Conservation (phyloP, 1,284 basidiomycete genomes). For the Cryptococcus neoformans region DNA sequence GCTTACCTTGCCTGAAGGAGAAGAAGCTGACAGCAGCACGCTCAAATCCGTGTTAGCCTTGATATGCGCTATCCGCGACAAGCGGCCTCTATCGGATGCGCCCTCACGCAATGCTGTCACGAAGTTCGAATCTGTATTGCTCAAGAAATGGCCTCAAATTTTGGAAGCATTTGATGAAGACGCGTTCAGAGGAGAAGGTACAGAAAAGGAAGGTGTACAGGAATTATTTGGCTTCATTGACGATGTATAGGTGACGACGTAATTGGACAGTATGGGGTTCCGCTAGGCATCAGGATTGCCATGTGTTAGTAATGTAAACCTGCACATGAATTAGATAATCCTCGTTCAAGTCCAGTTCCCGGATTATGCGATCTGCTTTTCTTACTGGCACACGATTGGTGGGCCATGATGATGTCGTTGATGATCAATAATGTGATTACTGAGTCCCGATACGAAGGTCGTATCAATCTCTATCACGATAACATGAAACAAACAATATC, state of each 20-base stretch:
- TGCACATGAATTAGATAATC: no score
- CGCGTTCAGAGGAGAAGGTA: conserved; percentile 40
- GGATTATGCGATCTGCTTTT: no score
- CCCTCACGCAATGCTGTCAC: conserved; percentile 66
- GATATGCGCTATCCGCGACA: conserved; percentile 54
- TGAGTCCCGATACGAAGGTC: no score
- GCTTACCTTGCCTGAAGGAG: conserved; percentile 63
- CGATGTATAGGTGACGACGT: conserved; percentile 37
- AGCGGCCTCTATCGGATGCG: conserved; percentile 67
- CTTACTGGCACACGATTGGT: no score
- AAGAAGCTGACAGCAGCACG: conserved; percentile 59
- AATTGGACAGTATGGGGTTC: no score
- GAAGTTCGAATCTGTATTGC: conserved; percentile 62
- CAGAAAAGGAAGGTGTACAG: conserved; percentile 18
- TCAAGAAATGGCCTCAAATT: conserved; percentile 59
- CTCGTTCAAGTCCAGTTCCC: no score
- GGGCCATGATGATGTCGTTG: no score
- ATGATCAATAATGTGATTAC: no score
- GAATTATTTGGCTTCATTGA: conserved; percentile 39
- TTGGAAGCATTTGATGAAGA: conserved; percentile 67
- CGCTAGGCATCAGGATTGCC: no score
- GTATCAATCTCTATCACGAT: no score
- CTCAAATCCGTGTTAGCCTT: conserved; percentile 64
- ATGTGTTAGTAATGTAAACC: no score
- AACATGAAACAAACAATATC: no score